These are phyloP conservation scores for Phytophthora fragariaefolia DNA, from an alignment of 352 stramenopile species.

Conservation along the genomic window DNA sequence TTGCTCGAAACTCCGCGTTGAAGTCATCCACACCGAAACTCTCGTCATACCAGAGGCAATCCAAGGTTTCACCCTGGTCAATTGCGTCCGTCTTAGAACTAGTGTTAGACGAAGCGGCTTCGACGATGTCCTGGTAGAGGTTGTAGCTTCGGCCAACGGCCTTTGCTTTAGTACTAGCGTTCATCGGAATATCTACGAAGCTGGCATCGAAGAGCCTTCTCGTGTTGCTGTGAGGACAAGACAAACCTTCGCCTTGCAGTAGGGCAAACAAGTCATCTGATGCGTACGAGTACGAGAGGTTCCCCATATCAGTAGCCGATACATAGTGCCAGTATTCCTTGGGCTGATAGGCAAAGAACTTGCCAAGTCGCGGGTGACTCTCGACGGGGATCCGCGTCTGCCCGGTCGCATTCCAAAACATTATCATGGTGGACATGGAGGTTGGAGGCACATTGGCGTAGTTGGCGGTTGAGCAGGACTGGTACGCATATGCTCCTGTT, in stretches of 20 bases:
- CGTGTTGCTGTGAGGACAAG: constrained; percentile 50
- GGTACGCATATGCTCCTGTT: constrained; percentile 55
- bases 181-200: constrained; percentile 23
- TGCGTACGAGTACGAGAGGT: constrained; percentile 69
- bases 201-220: constrained; percentile 31
- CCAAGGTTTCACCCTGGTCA: constrained; percentile 55
- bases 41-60: constrained; percentile 62
- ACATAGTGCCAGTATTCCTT: constrained; percentile 75
- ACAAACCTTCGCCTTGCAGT: constrained; percentile 38
- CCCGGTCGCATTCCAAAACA: constrained; percentile 43
- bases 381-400: constrained; percentile 42
- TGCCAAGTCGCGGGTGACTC: constrained; percentile 45
- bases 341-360: constrained; percentile 61
- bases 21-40: constrained; percentile 58
- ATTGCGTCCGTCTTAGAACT: constrained; percentile 35
- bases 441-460: constrained; percentile 37
- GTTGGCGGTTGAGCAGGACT: constrained; percentile 40
- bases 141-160: constrained; percentile 50
- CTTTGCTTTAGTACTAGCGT: constrained; percentile 27
- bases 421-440: constrained; percentile 51
- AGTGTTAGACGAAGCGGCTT: constrained; percentile 12
- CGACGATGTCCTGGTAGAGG: constrained; percentile 43
- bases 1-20: constrained; percentile 38
- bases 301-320: constrained; percentile 50
- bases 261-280: constrained; percentile 54